Evolutionary conservation across 176 grass and related monocot genomes (phyloP).

Genomic region (Dendrocalamus sinicus): DNA sequence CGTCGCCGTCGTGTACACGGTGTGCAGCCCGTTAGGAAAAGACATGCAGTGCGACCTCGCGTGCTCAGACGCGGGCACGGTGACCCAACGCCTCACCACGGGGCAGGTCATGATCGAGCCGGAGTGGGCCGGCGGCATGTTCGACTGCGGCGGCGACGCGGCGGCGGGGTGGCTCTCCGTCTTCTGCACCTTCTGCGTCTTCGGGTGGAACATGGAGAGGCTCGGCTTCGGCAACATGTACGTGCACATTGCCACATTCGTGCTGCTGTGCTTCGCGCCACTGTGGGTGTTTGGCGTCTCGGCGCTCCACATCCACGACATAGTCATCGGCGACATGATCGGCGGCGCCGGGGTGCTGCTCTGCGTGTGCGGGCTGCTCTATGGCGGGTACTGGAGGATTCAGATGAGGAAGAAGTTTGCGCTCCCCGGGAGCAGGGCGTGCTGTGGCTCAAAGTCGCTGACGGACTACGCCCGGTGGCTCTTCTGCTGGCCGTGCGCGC

Average conservation of each 20-base stretch:
- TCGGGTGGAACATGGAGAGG: slow-evolving; percentile 84
- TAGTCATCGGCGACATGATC: slow-evolving; percentile 50
- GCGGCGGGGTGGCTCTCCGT: slow-evolving; percentile 43
- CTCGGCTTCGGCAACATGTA: slow-evolving; percentile 72
- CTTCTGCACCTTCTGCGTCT: slow-evolving; percentile 75
- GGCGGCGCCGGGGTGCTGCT: slow-evolving; percentile 60
- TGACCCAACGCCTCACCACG: not conserved
- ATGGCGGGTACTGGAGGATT: slow-evolving; percentile 82
- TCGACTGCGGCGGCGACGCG: slow-evolving; percentile 47
- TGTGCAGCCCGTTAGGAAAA: slow-evolving; percentile 64
- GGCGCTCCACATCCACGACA: slow-evolving; percentile 58
- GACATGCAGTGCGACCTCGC: not conserved
- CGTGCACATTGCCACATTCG: slow-evolving; percentile 69
- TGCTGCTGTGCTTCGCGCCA: slow-evolving; percentile 73
- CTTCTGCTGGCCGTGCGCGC: slow-evolving; percentile 78
- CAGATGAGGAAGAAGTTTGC: slow-evolving; percentile 65
- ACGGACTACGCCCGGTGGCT: slow-evolving; percentile 78
- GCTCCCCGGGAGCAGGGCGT: slow-evolving; percentile 40
- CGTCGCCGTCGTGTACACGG: slow-evolving; percentile 58
- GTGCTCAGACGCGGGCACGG: not conserved
- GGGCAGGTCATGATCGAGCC: slow-evolving; percentile 47
- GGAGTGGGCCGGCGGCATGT: slow-evolving; percentile 66
- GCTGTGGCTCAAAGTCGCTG: slow-evolving; percentile 52
- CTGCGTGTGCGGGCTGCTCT: slow-evolving; percentile 63
- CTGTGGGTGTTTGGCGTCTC: slow-evolving; percentile 77